Evolutionary conservation across 2,329 filamentous ascomycete species (phyloP), one percentile per base, ranked within the genome.

Genomic region (Aureobasidium mangrovei): DNA sequence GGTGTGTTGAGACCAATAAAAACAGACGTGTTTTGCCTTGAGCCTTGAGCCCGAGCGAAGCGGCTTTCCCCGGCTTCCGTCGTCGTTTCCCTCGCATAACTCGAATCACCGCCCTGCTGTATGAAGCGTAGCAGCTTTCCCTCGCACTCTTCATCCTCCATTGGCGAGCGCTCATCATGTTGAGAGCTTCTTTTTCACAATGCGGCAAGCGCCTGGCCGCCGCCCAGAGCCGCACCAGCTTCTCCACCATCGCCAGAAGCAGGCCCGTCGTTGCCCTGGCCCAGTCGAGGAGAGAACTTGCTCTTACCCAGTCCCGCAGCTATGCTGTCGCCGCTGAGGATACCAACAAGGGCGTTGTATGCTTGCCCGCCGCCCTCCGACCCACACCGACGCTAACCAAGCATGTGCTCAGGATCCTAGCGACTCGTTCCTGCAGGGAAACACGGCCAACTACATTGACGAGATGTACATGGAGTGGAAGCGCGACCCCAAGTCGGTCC

Each of bases 401-500:
- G 46, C 59, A 60, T 58, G 57, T 62, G 56, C 6, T 2, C 61
- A 82, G 79, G 89, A 95, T 69, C 82, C 91, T 61, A 95, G 87
- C 72, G 93, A 98, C 74, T 95, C 85, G 75, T 98, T 98, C 79
- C 81, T 98, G 58, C 88, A 90, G 60, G 93, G 93, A 62, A 97
- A 88, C 77, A 93, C 91, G 58, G 93, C 93, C 73, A 96, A 95
- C 77, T 98, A 98, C 76, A 89, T 98, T 70, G 93, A 98, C 72
- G 93, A 96, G 78, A 98, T 98, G 93, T 98, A 98, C 74, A 78
- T 96, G 77, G 84, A 91, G 70, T 98, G 93, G 93, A 95, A 91
- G 75, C 79, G 87, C 60, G 90, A 98, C 65, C 91, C 93, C 51
- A 81, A 83, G 65, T 95, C 88, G 68, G 93, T 98, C 57, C 93